Evolutionary conservation across 106 monocot genomes (phyloP), one percentile per base, ranked within the genome.

Genomic region (Hemerocallis citrina): DNA sequence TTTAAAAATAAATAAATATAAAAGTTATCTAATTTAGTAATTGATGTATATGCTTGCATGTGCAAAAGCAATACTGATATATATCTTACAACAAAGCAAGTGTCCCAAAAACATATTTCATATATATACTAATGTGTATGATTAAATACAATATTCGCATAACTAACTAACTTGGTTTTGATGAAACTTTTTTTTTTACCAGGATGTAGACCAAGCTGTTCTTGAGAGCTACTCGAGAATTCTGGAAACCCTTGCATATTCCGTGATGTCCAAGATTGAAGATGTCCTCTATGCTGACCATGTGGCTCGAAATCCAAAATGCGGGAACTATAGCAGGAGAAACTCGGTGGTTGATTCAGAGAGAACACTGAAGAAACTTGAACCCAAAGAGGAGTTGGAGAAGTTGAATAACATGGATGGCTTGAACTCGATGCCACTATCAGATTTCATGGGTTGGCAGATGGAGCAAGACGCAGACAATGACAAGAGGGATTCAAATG

Each of bases 171-270:
- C n/a, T n/a, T n/a, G n/a, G n/a, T 42, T 43, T 52, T 35, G 37
- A 59, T 64, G 63, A 40, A 10, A 0, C 27, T 68, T 46, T 33
- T 47, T 8, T 28, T 28, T n/a, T n/a, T n/a, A n/a, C n/a, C n/a
- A 85, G 81, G 87, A 88, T 67, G 73, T 88, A 10, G 87, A 82
- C 22, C 82, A 88, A 17, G 65, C 87, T 40, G 52, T 82, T 36
- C 75, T 82, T 10, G 82, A 88, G 68, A 79, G 87, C 66, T 88
- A 88, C 70, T 88, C 87, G 35, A 88, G 87, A 54, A 68, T 79
- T 15, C 73, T 88, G 0, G 82, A 82, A 23, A 82, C 63, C 54
- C 76, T 83, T 45, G 88, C 83, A 0, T 79, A 71, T 67, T 74
- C 76, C 9, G 74, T 83, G 23, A 79, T 88, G 68, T 79, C 88